Evolutionary conservation across 352 stramenopile species (phyloP).

Genomic region (Globisporangium canariense): DNA sequence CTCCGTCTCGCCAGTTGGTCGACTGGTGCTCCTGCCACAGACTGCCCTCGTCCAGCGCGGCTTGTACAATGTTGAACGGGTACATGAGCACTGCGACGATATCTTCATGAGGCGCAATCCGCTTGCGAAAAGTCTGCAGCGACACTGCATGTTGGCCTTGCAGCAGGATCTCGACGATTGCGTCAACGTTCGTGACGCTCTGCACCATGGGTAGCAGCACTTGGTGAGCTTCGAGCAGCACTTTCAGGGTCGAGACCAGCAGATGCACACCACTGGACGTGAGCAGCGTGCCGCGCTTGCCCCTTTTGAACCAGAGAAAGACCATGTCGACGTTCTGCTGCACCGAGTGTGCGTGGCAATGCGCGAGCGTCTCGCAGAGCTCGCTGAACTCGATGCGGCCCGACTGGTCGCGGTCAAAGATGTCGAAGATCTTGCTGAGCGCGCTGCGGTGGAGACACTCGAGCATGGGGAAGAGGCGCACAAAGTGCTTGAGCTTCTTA

Average conservation of each 20-base stretch:
- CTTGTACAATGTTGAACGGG: constrained; percentile 53
- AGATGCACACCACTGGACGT: constrained; percentile 31
- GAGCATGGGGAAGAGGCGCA: constrained; percentile 57
- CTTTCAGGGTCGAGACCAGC: constrained; percentile 28
- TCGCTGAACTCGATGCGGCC: constrained; percentile 57
- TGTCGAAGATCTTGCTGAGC: constrained; percentile 36
- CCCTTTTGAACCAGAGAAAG: constrained; percentile 52
- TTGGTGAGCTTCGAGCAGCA: constrained; percentile 17
- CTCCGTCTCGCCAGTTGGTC: constrained; percentile 35
- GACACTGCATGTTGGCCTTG: constrained; percentile 19
- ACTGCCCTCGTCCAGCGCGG: constrained; percentile 38
- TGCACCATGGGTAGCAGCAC: constrained; percentile 19
- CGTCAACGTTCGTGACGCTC: constrained; percentile 17
- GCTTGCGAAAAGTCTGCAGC: constrained; percentile 25
- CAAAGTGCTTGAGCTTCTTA: constrained; percentile 35
- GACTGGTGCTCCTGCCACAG: constrained; percentile 34
- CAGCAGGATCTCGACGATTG: constrained; percentile 22
- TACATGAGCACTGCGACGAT: constrained; percentile 45
- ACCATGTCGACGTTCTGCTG: constrained; percentile 42
- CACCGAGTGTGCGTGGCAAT: constrained; percentile 26
- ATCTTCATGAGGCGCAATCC: constrained; percentile 24
- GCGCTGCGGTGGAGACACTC: constrained; percentile 24
- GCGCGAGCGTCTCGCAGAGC: constrained; percentile 56
- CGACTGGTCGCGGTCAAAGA: constrained; percentile 47
- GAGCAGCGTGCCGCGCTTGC: constrained; percentile 21